A percentile compares a stretch with the other conserved stretches of the same genome.
Conservation (phyloP, 202 grass and related monocot genomes). For the Carex arenaria region DNA sequence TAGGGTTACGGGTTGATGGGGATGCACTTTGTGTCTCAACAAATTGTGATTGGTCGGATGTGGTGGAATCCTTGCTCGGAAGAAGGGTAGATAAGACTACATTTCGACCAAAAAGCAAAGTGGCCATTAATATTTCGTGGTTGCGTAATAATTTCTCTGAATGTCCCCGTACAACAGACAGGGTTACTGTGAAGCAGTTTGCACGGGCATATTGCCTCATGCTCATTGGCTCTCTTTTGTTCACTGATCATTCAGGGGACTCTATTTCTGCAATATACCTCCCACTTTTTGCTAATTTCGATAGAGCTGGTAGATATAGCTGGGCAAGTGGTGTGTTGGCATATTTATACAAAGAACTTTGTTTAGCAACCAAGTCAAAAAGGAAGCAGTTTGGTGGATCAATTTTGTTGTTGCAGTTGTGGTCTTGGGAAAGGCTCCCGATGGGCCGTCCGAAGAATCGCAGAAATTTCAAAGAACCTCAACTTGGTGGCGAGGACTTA, state of each 20-base stretch:
- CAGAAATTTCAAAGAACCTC: not conserved
- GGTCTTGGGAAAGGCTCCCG: conserved; percentile 22
- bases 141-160: not conserved
- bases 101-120: no score
- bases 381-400: not conserved
- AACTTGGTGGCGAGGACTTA: not conserved
- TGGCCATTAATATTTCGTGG: conserved; percentile 8
- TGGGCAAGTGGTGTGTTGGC: not conserved
- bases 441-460: conserved; percentile 40
- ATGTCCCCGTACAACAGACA: not conserved
- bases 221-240: not conserved
- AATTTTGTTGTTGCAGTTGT: not conserved
- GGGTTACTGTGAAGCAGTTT: not conserved
- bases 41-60: not conserved
- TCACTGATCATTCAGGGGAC: not conserved
- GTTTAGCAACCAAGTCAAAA: not conserved
- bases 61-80: not conserved
- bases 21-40: not conserved
- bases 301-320: not conserved
- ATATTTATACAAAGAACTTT: not conserved
- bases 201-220: not conserved
- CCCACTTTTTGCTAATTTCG: not conserved
- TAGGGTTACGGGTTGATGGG: not conserved
- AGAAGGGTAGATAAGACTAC: not conserved
- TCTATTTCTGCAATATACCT: not conserved